Percentiles rank a stretch among this genome's conserved stretches.
phyloP scores from a whole-genome alignment of 768 basidiomycete genomes.

The Suillus discolor region DNA sequence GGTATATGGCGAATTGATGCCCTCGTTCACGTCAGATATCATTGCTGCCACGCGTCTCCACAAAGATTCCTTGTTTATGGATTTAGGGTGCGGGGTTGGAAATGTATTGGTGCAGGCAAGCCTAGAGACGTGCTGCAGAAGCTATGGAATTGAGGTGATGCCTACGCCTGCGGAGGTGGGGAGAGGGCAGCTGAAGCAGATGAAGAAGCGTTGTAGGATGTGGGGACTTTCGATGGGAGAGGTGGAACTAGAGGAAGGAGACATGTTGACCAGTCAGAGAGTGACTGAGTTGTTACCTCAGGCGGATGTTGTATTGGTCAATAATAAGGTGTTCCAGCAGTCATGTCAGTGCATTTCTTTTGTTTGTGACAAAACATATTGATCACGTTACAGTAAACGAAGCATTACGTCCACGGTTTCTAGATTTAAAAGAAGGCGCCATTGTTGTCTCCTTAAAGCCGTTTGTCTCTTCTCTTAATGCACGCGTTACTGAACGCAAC shows the following conservation, averaged over 20 bases:
- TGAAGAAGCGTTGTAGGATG: slow-evolving; percentile 78
- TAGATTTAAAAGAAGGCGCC: slow-evolving; percentile 93
- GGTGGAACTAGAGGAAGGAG: slow-evolving; percentile 79
- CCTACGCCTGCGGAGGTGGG: slow-evolving; percentile 82
- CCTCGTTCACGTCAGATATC: slow-evolving; percentile 62
- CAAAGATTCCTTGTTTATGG: slow-evolving; percentile 69
- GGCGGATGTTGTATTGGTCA: slow-evolving; percentile 91
- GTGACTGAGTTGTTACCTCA: slow-evolving; percentile 70
- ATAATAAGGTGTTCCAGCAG: slow-evolving; percentile 83
- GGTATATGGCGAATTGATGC: slow-evolving; percentile 91
- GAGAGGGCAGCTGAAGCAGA: slow-evolving; percentile 70
- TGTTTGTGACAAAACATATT: slow-evolving; percentile 8
- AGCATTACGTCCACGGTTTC: slow-evolving; percentile 81
- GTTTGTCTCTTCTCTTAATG: slow-evolving; percentile 71
- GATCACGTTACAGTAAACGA: slow-evolving; percentile 68
- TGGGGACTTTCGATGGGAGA: slow-evolving; percentile 84
- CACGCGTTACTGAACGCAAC: slow-evolving; percentile 83
- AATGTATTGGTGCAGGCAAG: slow-evolving; percentile 84
- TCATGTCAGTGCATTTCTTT: slow-evolving; percentile 53
- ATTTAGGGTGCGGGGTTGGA: slow-evolving; percentile 85
- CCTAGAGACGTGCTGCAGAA: slow-evolving; percentile 74
- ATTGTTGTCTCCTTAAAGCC: slow-evolving; percentile 88
- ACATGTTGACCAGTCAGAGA: slow-evolving; percentile 74
- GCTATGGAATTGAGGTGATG: slow-evolving; percentile 83
- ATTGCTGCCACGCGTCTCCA: slow-evolving; percentile 51